These are phyloP conservation scores for Vigna reflexopilosa DNA, from an alignment of 306 rosid genomes.

Conservation along the genomic window DNA sequence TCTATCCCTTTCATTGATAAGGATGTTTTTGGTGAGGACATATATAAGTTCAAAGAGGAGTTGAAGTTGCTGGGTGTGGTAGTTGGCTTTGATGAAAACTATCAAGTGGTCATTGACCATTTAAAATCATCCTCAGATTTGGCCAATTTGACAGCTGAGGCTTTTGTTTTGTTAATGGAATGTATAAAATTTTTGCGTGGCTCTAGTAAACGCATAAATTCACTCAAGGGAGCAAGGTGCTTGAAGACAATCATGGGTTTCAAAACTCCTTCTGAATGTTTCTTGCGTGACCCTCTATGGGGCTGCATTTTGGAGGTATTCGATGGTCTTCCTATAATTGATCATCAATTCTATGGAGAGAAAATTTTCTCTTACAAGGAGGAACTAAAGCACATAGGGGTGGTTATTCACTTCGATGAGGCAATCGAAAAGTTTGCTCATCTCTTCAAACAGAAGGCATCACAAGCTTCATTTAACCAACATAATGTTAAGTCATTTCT, in stretches of 20 bases:
- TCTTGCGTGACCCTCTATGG: conserved; percentile 63
- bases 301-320: conserved; percentile 70
- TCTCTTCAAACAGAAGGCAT: conserved; percentile 53
- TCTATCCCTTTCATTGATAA: conserved; percentile 69
- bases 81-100: conserved; percentile 45
- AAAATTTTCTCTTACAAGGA: conserved; percentile 35
- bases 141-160: conserved; percentile 50
- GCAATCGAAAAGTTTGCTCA: conserved; percentile 50
- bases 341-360: conserved; percentile 54
- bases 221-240: conserved; percentile 47
- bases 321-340: conserved; percentile 59
- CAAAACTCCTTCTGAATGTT: conserved; percentile 60
- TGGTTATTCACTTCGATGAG: conserved; percentile 62
- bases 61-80: conserved; percentile 70
- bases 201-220: conserved; percentile 37
- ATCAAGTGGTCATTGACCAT: conserved; percentile 56
- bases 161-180: conserved; percentile 53
- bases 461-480: conserved; percentile 40
- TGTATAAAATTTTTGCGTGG: conserved; percentile 30
- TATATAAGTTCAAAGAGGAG: conserved; percentile 52
- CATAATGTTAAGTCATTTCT: conserved; percentile 61
- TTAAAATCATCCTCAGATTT: conserved; percentile 56
- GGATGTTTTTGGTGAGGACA: conserved; percentile 59
- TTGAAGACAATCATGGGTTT: conserved; percentile 68
- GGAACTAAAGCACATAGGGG: conserved; percentile 59